A percentile compares a stretch with the other conserved stretches of the same genome.
Conservation (phyloP, 139 green algal species). For the Chlorella sp. region DNA sequence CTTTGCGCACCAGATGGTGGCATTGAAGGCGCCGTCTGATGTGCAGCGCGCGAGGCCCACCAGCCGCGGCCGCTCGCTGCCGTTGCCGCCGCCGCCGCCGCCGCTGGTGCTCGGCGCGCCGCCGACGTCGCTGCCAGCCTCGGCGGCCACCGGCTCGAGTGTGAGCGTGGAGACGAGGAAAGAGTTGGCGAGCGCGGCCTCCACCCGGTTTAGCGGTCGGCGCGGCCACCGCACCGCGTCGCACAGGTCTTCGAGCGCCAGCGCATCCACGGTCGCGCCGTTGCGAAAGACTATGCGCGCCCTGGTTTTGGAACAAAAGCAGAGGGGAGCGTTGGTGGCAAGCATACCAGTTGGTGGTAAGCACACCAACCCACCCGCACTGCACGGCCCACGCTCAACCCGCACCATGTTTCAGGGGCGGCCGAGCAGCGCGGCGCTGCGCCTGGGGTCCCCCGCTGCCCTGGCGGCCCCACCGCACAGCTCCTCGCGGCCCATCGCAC, state of each 20-base stretch:
- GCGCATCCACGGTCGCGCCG: conserved; percentile 70
- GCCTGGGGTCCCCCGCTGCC: too few relatives aligned
- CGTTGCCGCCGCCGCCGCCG: background rate
- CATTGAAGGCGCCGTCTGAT: conserved; percentile 95
- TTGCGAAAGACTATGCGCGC: conserved; percentile 84
- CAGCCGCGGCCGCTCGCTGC: conserved; percentile 38
- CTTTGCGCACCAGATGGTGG: conserved; percentile 99
- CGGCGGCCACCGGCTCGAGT: conserved; percentile 35
- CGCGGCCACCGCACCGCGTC: conserved; percentile 91
- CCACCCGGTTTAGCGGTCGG: conserved; percentile 80
- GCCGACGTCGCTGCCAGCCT: background rate
- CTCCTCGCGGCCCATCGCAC: too few relatives aligned
- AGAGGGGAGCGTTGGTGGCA: too few relatives aligned
- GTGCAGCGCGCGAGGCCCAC: conserved; percentile 90
- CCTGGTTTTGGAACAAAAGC: too few relatives aligned
- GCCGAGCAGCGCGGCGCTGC: too few relatives aligned
- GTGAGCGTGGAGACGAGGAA: conserved; percentile 87
- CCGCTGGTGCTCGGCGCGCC: background rate
- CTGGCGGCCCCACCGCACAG: too few relatives aligned
- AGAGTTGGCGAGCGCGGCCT: conserved; percentile 84
- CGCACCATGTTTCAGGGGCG: too few relatives aligned
- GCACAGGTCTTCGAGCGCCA: conserved; percentile 82
- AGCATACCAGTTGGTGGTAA: too few relatives aligned
- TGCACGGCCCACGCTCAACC: too few relatives aligned
- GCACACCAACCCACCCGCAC: too few relatives aligned